A percentile compares a stretch with the other conserved stretches of the same genome.
Evolutionary conservation across 495 filamentous ascomycete species (phyloP).

Genomic region (Penicillium maclennaniae): DNA sequence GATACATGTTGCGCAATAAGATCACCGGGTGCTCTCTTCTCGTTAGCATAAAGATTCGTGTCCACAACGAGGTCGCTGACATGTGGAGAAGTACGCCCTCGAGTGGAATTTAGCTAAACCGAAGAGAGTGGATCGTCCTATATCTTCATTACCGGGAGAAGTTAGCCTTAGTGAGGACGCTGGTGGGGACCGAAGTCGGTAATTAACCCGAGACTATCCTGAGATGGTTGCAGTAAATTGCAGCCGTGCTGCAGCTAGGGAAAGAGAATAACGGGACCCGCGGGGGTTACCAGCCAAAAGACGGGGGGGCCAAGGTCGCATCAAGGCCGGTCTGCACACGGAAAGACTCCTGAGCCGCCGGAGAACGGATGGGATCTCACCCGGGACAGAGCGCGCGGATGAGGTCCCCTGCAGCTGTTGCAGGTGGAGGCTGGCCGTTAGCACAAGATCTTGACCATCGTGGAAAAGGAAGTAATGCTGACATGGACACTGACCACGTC

Average conservation of each 20-base stretch:
- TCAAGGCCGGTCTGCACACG: neutral
- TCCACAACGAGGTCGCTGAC: neutral
- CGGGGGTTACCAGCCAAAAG: too few relatives aligned
- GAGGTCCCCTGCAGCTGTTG: constrained; percentile 12
- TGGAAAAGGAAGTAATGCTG: constrained; percentile 7
- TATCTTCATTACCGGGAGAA: neutral
- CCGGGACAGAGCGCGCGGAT: constrained; percentile 10
- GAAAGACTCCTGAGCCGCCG: constrained; percentile 12
- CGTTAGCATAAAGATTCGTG: neutral
- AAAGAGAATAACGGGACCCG: neutral
- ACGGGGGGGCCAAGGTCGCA: neutral
- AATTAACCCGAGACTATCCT: constrained; percentile 21
- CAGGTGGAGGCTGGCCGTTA: constrained; percentile 17
- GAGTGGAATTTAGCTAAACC: neutral
- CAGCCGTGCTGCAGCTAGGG: constrained; percentile 24
- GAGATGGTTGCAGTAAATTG: constrained; percentile 18
- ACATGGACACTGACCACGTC: constrained; percentile 1
- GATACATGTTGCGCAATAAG: neutral
- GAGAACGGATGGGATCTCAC: constrained; percentile 15
- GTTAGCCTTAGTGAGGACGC: neutral
- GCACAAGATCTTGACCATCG: constrained; percentile 19
- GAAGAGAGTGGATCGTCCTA: neutral
- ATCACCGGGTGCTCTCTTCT: neutral
- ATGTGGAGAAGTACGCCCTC: neutral
- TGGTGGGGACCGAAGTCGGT: constrained; percentile 20